These are phyloP conservation scores for Lecanicillium sp. DNA, from an alignment of 2,329 filamentous ascomycete species.

Conservation along the genomic window DNA sequence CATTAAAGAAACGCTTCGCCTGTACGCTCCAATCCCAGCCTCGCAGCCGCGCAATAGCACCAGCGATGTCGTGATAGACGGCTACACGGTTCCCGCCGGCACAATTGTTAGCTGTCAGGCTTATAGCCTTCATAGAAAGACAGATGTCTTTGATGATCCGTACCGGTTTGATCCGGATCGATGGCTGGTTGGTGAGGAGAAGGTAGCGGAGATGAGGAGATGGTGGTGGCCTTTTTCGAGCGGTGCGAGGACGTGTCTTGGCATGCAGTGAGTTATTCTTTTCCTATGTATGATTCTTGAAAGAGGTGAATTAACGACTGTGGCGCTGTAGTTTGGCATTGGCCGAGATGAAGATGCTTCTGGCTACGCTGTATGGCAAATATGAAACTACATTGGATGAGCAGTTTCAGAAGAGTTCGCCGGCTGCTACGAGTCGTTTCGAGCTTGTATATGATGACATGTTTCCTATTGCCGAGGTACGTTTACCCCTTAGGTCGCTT, in stretches of 20 bases:
- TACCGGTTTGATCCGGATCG: constrained; percentile 18
- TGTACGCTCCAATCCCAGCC: constrained; percentile 43
- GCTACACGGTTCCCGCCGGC: constrained; percentile 14
- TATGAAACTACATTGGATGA: constrained; percentile 8
- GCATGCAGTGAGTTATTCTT: constrained; percentile 10
- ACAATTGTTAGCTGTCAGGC: constrained; percentile 20
- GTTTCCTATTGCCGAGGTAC: background rate
- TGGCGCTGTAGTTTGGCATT: constrained; percentile 9
- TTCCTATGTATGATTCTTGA: background rate
- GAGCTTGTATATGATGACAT: constrained; percentile 9
- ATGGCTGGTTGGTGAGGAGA: constrained; percentile 14
- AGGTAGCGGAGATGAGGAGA: constrained; percentile 7
- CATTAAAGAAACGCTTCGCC: constrained; percentile 39
- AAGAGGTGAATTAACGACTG: background rate
- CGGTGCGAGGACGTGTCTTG: constrained; percentile 12
- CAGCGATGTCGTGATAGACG: constrained; percentile 12
- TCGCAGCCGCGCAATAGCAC: constrained; percentile 35
- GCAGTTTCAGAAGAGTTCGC: constrained; percentile 6
- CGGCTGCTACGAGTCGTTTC: constrained; percentile 9
- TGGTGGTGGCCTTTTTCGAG: constrained; percentile 12
- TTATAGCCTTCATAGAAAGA: constrained; percentile 18
- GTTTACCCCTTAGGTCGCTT: background rate
- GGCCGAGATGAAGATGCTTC: constrained; percentile 11
- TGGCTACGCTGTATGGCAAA: constrained; percentile 7
- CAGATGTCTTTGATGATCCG: constrained; percentile 15